These are phyloP conservation scores for Mycena leptocephala DNA, from an alignment of 768 basidiomycete species.

Conservation along the genomic window DNA sequence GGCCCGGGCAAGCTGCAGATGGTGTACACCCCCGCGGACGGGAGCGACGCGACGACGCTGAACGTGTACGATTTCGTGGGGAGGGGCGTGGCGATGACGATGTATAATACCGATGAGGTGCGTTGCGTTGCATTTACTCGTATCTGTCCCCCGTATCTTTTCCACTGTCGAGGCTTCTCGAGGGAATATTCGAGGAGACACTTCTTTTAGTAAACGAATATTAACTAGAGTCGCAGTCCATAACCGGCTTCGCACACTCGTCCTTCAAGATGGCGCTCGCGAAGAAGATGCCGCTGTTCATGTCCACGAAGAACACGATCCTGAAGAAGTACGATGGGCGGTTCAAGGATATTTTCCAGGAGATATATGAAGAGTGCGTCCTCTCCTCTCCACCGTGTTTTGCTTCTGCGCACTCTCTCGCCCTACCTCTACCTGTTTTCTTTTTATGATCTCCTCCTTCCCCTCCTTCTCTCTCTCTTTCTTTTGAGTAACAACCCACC, in stretches of 20 bases:
- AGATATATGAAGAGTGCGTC: constrained; percentile 82
- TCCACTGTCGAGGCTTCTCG: too few relatives aligned
- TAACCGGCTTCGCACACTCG: constrained; percentile 95
- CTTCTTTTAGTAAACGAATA: too few relatives aligned
- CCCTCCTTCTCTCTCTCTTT: neutral
- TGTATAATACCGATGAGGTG: constrained; percentile 99
- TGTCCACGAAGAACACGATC: constrained; percentile 99
- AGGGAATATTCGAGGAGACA: too few relatives aligned
- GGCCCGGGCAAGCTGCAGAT: constrained; percentile 96
- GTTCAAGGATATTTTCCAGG: constrained; percentile 99
- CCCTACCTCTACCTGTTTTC: too few relatives aligned
- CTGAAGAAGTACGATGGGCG: constrained; percentile 98
- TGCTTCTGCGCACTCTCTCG: too few relatives aligned
- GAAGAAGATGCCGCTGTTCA: constrained; percentile 90
- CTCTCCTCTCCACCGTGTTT: too few relatives aligned
- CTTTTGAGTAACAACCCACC: neutral
- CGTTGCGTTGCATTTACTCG: constrained; percentile 11
- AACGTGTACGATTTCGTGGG: constrained; percentile 97
- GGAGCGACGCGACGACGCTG: constrained; percentile 76
- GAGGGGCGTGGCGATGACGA: constrained; percentile 93
- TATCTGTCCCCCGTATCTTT: too few relatives aligned
- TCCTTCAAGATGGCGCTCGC: constrained; percentile 96
- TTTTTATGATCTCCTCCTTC: neutral
- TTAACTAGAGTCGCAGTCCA: constrained; percentile 69
- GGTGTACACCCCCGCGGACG: constrained; percentile 88